Conservation (phyloP, 495 filamentous ascomycete species). For the Cercophora newfieldiana region DNA sequence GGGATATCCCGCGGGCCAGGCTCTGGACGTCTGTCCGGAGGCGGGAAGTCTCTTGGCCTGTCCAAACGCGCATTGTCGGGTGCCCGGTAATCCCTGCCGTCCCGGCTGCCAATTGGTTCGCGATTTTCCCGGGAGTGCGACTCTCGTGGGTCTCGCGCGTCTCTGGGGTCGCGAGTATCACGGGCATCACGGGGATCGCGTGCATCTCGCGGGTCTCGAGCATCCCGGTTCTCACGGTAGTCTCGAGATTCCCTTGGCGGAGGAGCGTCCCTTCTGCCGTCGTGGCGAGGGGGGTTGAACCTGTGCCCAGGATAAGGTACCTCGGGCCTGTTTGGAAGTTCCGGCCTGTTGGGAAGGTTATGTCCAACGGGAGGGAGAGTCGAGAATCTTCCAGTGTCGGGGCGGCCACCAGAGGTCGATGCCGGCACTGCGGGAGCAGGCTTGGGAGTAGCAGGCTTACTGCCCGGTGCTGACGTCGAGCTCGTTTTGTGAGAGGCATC, state of each 20-base stretch:
- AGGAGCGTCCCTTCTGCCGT: constrained; percentile 31
- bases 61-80: constrained; percentile 32
- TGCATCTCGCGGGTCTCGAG: constrained; percentile 36
- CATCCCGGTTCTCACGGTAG: constrained; percentile 24
- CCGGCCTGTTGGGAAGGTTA: constrained; percentile 39
- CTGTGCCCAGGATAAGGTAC: constrained; percentile 42
- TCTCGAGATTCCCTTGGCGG: constrained; percentile 3
- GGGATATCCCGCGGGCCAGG: constrained; percentile 30
- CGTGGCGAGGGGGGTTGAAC: constrained; percentile 37
- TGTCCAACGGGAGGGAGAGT: constrained; percentile 36
- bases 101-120: constrained; percentile 34
- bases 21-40: constrained; percentile 30
- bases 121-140: constrained; percentile 40
- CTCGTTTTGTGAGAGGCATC: constrained; percentile 7
- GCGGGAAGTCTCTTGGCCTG: constrained; percentile 31
- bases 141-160: constrained; percentile 39
- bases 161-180: constrained; percentile 21
- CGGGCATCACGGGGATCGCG: constrained; percentile 31
- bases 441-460: constrained; percentile 24
- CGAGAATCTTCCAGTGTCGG: constrained; percentile 38
- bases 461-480: constrained; percentile 5
- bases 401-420: constrained; percentile 14
- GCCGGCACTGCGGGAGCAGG: constrained; percentile 20
- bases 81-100: constrained; percentile 35
- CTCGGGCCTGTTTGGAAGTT: constrained; percentile 47